phyloP scores from a whole-genome alignment of 2,329 filamentous ascomycete species.

The Neofusicoccum cordaticola region DNA sequence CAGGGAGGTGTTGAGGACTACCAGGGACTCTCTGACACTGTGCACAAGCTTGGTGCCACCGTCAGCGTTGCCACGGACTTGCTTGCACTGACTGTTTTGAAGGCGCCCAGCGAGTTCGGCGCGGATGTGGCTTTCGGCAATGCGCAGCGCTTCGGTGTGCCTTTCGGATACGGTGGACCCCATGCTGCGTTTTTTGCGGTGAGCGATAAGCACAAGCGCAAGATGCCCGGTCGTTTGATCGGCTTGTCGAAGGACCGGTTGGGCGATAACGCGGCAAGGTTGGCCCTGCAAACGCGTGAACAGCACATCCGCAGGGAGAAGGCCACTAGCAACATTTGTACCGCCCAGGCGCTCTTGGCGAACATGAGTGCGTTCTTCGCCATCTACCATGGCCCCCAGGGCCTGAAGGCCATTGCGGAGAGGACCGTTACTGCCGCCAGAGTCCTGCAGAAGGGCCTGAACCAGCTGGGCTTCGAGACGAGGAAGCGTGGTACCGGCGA shows the following conservation, averaged over 20 bases:
- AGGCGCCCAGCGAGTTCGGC: constrained; percentile 88
- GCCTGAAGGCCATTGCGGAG: constrained; percentile 79
- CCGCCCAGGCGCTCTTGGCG: constrained; percentile 85
- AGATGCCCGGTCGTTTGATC: constrained; percentile 86
- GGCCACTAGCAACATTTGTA: constrained; percentile 96
- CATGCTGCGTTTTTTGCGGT: constrained; percentile 96
- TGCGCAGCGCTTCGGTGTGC: constrained; percentile 86
- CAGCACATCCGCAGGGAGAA: constrained; percentile 96
- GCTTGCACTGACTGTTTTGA: constrained; percentile 80
- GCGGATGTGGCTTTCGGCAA: constrained; percentile 94
- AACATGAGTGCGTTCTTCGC: constrained; percentile 97
- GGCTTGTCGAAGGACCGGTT: constrained; percentile 88
- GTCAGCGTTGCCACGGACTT: constrained; percentile 89
- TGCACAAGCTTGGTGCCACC: constrained; percentile 74
- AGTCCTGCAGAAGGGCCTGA: constrained; percentile 64
- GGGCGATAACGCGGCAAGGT: constrained; percentile 74
- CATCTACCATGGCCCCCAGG: constrained; percentile 84
- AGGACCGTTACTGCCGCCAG: constrained; percentile 70
- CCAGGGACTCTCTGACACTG: constrained; percentile 67
- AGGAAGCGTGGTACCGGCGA: constrained; percentile 56
- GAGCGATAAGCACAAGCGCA: constrained; percentile 86
- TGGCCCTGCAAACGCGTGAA: constrained; percentile 88
- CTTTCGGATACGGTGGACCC: constrained; percentile 89
- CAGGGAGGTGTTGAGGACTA: constrained; percentile 77
- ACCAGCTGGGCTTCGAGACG: constrained; percentile 62